These are phyloP conservation scores for Asterophora parasitica DNA, from an alignment of 768 basidiomycete genomes.

Conservation along the genomic window DNA sequence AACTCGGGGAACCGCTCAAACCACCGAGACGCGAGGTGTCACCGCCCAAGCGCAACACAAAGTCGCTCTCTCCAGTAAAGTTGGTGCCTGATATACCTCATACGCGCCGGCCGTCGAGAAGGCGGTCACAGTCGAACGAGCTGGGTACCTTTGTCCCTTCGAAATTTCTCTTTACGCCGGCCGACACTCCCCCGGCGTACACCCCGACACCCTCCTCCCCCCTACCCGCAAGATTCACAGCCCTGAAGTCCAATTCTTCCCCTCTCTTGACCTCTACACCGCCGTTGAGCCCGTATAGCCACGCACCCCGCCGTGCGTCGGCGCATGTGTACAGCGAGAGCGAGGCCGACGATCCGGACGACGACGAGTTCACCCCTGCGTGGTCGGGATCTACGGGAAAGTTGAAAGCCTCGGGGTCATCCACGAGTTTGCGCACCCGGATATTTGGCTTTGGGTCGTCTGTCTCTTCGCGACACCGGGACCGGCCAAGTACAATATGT, in stretches of 20 bases:
- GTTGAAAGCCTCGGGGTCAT: conserved; percentile 5
- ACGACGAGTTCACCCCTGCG: conserved; percentile 27
- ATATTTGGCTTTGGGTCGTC: conserved; percentile 25
- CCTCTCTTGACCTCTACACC: conserved; percentile 18
- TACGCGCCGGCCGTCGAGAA: conserved; percentile 8
- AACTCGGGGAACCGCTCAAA: neutral
- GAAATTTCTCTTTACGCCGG: conserved; percentile 21
- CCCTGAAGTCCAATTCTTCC: conserved; percentile 21
- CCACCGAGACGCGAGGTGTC: neutral
- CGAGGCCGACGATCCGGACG: conserved; percentile 26
- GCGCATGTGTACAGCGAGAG: conserved; percentile 25
- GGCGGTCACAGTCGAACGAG: conserved; percentile 14
- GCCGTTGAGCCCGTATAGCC: conserved; percentile 10
- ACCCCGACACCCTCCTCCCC: conserved; percentile 14
- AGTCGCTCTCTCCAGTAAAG: neutral
- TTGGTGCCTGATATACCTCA: neutral
- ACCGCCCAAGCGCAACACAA: neutral
- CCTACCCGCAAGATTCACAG: conserved; percentile 13
- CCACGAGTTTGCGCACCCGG: conserved; percentile 24
- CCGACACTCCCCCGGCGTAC: conserved; percentile 20
- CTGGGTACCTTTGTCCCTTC: conserved; percentile 10
- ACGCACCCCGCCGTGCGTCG: conserved; percentile 4
- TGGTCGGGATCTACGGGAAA: conserved; percentile 16
- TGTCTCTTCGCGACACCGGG: conserved; percentile 20
- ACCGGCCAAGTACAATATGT: conserved; percentile 49